Evolutionary conservation across 106 monocot genomes (phyloP), one percentile per base, ranked within the genome.

Genomic region (Acanthochlamys bracteata): DNA sequence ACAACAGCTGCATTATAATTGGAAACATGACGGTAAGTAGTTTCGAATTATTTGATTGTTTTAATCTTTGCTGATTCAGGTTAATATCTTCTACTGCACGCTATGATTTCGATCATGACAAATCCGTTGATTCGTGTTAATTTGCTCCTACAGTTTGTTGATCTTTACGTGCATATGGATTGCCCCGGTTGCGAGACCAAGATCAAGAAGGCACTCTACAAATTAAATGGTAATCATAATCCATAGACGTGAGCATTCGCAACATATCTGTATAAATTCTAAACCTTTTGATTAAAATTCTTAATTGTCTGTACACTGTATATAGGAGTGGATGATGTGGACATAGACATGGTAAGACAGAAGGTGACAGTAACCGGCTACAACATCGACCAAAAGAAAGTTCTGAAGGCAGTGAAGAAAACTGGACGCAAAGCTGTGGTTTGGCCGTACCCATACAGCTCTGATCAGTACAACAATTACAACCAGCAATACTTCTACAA

Each of bases 321-420:
- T 1, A 42, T 68, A 92, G 88, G 92, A 7, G 79, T 92, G 13
- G 84, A 84, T 52, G 56, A 60, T 1, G 74, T 92, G 70, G 92
- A 82, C 26, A 81, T 92, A 55, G 82, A 92, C 75, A 76, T 78
- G 70, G 84, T 79, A 11, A 72, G 17, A 25, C 87, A 92, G 65
- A 92, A 92, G 74, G 92, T 88, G 72, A 84, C 81, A 12, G 92
- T 92, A 23, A 83, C 82, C 0, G 92, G 92, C 24, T 87, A 87
- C 33, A 33, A 33, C 56, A 75, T 92, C 0, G 83, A 84, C 13
- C 74, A 53, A 56, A 51, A 61, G 23, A 72, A 77, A 72, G 88
- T 92, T 7, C 75, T 92, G 23, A 87, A 82, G 71, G 68, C 84
- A 22, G 92, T 82, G 68, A 74, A 84, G 42, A 78, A 87, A 17